Evolutionary conservation across 2,329 filamentous ascomycete species (phyloP).

Genomic region (Herpotrichia juniperi): DNA sequence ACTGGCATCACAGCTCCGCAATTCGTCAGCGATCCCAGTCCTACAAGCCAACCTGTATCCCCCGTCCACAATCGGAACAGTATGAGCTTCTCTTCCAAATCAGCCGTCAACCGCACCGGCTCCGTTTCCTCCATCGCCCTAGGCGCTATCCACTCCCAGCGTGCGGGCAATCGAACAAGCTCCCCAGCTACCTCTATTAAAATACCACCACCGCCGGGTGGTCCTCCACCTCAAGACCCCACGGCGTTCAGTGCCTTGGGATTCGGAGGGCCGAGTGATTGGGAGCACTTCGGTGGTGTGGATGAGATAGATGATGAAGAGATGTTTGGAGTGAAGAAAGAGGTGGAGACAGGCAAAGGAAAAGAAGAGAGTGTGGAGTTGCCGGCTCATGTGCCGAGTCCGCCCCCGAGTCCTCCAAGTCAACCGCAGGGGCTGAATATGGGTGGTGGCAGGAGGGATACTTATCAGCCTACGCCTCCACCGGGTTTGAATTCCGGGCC

Average conservation of each 20-base stretch:
- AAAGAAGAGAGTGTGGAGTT: conserved; percentile 37
- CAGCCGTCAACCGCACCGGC: conserved; percentile 27
- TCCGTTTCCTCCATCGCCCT: conserved; percentile 42
- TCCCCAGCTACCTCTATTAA: conserved; percentile 30
- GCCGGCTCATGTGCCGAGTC: conserved; percentile 29
- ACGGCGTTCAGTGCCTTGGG: conserved; percentile 40
- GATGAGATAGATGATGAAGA: conserved; percentile 46
- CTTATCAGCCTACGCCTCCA: conserved; percentile 41
- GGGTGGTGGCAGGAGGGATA: conserved; percentile 20
- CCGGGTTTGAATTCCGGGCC: conserved; percentile 23
- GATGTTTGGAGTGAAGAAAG: conserved; percentile 35
- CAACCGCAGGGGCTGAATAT: conserved; percentile 21
- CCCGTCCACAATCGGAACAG: conserved; percentile 36
- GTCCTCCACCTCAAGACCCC: conserved; percentile 16
- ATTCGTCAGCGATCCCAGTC: conserved; percentile 32
- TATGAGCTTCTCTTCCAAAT: conserved; percentile 26
- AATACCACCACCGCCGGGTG: conserved; percentile 27
- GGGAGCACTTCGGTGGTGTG: conserved; percentile 42
- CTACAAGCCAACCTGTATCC: conserved; percentile 40
- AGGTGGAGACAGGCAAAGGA: conserved; percentile 17
- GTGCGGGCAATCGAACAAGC: conserved; percentile 20
- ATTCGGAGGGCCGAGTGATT: conserved; percentile 43
- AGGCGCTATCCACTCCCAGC: conserved; percentile 33
- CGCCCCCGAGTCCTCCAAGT: conserved; percentile 35
- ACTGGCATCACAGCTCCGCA: conserved; percentile 29